These are phyloP conservation scores for Lactifluus subvellereus DNA, from an alignment of 768 basidiomycete genomes.

Conservation along the genomic window DNA sequence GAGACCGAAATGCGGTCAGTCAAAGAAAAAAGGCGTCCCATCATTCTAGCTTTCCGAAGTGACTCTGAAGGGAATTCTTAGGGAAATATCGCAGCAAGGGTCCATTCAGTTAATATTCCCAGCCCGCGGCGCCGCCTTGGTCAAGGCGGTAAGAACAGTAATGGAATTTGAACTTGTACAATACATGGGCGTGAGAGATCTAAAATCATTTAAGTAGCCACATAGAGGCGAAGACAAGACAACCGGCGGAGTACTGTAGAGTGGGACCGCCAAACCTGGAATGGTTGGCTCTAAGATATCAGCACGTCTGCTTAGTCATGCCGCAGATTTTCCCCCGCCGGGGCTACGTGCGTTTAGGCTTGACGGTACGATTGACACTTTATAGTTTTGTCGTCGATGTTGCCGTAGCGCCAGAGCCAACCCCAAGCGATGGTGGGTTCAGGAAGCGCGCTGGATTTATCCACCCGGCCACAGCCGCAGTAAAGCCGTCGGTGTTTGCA, in stretches of 20 bases:
- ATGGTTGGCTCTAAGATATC: too few relatives aligned
- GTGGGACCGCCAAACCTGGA: too few relatives aligned
- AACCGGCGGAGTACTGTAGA: neutral
- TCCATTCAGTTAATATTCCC: too few relatives aligned
- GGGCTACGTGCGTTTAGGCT: neutral
- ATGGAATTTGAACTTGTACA: neutral
- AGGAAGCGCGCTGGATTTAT: neutral
- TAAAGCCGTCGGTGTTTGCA: neutral
- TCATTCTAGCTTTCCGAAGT: too few relatives aligned
- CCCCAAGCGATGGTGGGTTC: slow-evolving; percentile 1
- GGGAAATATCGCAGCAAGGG: too few relatives aligned
- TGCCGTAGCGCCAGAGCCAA: neutral
- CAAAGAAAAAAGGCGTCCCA: too few relatives aligned
- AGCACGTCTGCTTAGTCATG: neutral
- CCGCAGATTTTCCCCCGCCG: neutral
- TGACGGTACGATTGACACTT: neutral
- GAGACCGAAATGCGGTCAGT: too few relatives aligned
- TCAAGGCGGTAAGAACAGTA: neutral
- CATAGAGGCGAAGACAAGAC: neutral
- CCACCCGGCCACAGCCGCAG: neutral
- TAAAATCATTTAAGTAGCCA: neutral
- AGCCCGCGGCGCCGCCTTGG: too few relatives aligned
- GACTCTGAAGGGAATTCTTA: too few relatives aligned
- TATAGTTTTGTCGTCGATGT: slow-evolving; percentile 14
- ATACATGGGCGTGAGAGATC: neutral